phyloP scores from a whole-genome alignment of 495 filamentous ascomycete species.

The Penicillium ochrochloron region DNA sequence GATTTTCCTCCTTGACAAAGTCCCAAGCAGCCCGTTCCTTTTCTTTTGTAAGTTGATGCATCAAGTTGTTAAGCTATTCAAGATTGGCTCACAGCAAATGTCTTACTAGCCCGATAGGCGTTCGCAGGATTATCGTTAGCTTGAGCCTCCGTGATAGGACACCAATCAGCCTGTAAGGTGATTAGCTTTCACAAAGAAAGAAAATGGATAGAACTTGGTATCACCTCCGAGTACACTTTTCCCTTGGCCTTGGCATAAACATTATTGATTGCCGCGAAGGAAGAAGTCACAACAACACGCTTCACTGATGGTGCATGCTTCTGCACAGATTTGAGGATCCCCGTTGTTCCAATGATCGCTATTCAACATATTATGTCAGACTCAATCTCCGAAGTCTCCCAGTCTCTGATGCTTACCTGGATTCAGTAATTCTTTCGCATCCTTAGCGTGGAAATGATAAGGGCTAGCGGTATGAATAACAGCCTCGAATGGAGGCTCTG shows the following conservation, averaged over 20 bases:
- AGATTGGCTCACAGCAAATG: slow-evolving; percentile 33
- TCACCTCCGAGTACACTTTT: slow-evolving; percentile 60
- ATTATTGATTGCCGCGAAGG: slow-evolving; percentile 72
- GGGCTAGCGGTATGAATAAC: slow-evolving; percentile 80
- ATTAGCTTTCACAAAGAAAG: background rate
- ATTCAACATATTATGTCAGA: background rate
- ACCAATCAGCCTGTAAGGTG: slow-evolving; percentile 62
- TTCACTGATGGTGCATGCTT: slow-evolving; percentile 50
- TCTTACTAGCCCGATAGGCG: slow-evolving; percentile 55
- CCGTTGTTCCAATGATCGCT: slow-evolving; percentile 50
- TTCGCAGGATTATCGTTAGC: slow-evolving; percentile 44
- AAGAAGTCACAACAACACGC: slow-evolving; percentile 68
- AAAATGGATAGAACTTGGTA: slow-evolving; percentile 9
- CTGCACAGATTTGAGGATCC: slow-evolving; percentile 50
- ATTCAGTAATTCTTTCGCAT: slow-evolving; percentile 31
- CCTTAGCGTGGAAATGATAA: slow-evolving; percentile 60
- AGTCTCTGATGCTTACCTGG: background rate
- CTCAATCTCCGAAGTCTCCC: background rate
- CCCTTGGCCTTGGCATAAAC: slow-evolving; percentile 42
- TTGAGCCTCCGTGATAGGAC: slow-evolving; percentile 70
- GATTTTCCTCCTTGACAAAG: slow-evolving; percentile 65
- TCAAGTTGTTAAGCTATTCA: background rate
- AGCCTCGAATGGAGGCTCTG: slow-evolving; percentile 67
- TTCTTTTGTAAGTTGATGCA: background rate
- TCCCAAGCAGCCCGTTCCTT: slow-evolving; percentile 67